Conservation (phyloP, 805 yeast species). For the Candida namnaoensis region DNA sequence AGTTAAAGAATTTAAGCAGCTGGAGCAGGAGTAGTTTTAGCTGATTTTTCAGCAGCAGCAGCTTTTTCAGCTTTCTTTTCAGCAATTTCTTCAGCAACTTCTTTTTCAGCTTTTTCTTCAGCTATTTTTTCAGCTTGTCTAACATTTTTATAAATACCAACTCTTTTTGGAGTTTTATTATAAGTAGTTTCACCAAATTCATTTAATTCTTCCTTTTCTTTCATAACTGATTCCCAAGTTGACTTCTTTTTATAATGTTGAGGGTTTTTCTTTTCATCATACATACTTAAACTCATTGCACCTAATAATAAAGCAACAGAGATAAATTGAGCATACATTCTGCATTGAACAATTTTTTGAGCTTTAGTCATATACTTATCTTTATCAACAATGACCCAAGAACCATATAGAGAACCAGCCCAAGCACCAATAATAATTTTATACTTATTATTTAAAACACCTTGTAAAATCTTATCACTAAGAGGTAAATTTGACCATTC, state of each 20-base stretch:
- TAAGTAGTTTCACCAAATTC: background rate
- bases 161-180: background rate
- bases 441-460: conserved; percentile 49
- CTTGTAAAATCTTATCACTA: conserved; percentile 40
- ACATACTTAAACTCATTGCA: conserved; percentile 57
- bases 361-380: conserved; percentile 69
- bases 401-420: conserved; percentile 76
- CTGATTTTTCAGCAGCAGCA: too few relatives aligned
- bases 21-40: too few relatives aligned
- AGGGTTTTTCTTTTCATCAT: conserved; percentile 48
- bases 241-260: conserved; percentile 21
- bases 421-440: conserved; percentile 62
- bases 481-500: conserved; percentile 43
- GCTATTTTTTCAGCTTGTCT: too few relatives aligned
- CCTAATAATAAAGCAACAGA: conserved; percentile 66
- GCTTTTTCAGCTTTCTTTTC: too few relatives aligned
- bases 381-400: conserved; percentile 65
- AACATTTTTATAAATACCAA: background rate
- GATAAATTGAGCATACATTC: conserved; percentile 85
- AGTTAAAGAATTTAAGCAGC: too few relatives aligned
- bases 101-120: too few relatives aligned
- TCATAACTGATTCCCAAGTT: background rate
- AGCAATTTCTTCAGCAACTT: too few relatives aligned
- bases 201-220: background rate
- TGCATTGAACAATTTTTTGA: conserved; percentile 79